phyloP scores from a whole-genome alignment of 2,329 filamentous ascomycete genomes.

The Exophiala sp. region DNA sequence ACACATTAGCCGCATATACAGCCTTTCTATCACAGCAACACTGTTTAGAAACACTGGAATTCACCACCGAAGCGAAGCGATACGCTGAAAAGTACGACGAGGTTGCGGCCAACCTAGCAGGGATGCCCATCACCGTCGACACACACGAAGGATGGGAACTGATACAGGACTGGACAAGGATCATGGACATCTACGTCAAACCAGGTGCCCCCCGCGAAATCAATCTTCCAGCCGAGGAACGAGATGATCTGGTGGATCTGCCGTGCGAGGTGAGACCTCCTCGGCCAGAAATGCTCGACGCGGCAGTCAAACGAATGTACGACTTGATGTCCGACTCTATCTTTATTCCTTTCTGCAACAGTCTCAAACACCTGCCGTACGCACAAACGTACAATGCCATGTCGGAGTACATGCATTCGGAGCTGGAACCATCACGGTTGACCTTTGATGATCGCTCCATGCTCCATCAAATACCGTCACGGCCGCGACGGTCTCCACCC shows the following conservation, averaged over 20 bases:
- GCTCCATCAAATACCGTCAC: slow-evolving; percentile 17
- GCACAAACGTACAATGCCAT: slow-evolving; percentile 41
- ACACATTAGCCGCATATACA: slow-evolving; percentile 90
- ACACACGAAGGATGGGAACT: slow-evolving; percentile 64
- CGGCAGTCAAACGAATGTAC: slow-evolving; percentile 82
- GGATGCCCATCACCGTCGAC: slow-evolving; percentile 47
- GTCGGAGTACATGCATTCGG: slow-evolving; percentile 40
- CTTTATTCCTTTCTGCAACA: slow-evolving; percentile 84
- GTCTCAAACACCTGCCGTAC: slow-evolving; percentile 48
- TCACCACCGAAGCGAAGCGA: slow-evolving; percentile 87
- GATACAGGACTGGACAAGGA: slow-evolving; percentile 76
- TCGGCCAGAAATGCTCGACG: slow-evolving; percentile 72
- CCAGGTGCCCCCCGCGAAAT: slow-evolving; percentile 83
- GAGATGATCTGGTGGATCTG: slow-evolving; percentile 71
- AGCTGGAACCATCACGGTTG: slow-evolving; percentile 31
- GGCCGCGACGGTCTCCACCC: slow-evolving; percentile 28
- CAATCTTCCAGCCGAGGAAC: slow-evolving; percentile 81
- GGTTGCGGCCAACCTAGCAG: slow-evolving; percentile 49
- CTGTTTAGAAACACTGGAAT: slow-evolving; percentile 93
- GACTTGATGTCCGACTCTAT: slow-evolving; percentile 98
- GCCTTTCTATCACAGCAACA: slow-evolving; percentile 96
- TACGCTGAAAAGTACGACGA: slow-evolving; percentile 68
- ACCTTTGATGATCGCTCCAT: slow-evolving; percentile 26
- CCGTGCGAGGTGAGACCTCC: slow-evolving; percentile 59
- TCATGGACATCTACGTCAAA: slow-evolving; percentile 85